Evolutionary conservation across 2,329 filamentous ascomycete genomes (phyloP).

Genomic region (Epichloe uncinata): DNA sequence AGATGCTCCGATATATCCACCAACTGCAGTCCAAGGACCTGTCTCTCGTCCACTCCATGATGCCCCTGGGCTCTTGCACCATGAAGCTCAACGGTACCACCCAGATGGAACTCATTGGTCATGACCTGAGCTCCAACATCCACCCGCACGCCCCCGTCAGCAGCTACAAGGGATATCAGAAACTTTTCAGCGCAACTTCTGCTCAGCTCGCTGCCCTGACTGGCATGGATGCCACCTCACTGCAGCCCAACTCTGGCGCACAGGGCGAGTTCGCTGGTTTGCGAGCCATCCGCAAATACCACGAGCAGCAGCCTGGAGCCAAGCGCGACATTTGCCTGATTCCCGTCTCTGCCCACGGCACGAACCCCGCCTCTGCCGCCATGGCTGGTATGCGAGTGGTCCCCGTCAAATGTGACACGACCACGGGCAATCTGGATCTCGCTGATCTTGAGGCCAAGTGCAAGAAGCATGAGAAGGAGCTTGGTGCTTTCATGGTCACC

Average conservation of each 20-base stretch:
- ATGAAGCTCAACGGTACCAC: conserved; percentile 96
- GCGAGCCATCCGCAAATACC: conserved; percentile 75
- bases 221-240: conserved; percentile 75
- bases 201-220: conserved; percentile 70
- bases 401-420: conserved; percentile 76
- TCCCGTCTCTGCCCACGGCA: conserved; percentile 88
- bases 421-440: conserved; percentile 82
- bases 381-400: conserved; percentile 96
- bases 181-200: conserved; percentile 60
- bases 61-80: conserved; percentile 88
- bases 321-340: conserved; percentile 88
- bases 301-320: conserved; percentile 51
- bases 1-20: conserved; percentile 85
- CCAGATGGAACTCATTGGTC: conserved; percentile 80
- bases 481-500: conserved; percentile 92
- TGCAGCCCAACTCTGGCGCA: conserved; percentile 92
- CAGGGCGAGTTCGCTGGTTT: conserved; percentile 92
- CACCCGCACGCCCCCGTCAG: conserved; percentile 65
- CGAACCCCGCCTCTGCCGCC: conserved; percentile 86
- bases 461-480: conserved; percentile 70
- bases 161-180: conserved; percentile 53
- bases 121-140: conserved; percentile 60
- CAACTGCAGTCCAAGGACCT: conserved; percentile 90
- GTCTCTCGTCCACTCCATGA: conserved; percentile 93
- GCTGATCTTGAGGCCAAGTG: conserved; percentile 78